These are phyloP conservation scores for Paragyromitra xinjiangensis DNA, from an alignment of 495 filamentous ascomycete genomes.

Conservation along the genomic window DNA sequence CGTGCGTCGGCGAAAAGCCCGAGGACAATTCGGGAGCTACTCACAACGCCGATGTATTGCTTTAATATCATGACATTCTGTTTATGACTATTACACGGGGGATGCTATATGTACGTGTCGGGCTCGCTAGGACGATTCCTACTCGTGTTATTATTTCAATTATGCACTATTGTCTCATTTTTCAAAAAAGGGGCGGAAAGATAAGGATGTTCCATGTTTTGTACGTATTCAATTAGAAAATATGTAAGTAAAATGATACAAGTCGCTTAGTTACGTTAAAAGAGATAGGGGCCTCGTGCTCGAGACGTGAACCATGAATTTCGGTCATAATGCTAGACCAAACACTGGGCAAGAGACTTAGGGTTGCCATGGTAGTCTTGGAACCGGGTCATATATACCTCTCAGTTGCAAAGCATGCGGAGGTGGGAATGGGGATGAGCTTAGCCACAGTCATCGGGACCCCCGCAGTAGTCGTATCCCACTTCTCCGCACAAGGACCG, in stretches of 20 bases:
- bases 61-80: not conserved
- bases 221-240: slow-evolving; percentile 3
- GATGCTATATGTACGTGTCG: not conserved
- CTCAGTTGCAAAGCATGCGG: not conserved
- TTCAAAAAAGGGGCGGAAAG: not conserved
- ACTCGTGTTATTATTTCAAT: not conserved
- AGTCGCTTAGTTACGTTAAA: not conserved
- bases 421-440: not conserved
- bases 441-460: not conserved
- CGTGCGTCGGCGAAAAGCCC: slow-evolving; percentile 3
- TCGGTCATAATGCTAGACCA: not conserved
- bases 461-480: not conserved
- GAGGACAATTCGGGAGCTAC: not conserved
- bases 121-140: not conserved
- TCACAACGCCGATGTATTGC: not conserved
- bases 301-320: not conserved
- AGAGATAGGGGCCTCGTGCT: not conserved
- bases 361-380: not conserved
- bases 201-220: slow-evolving; percentile 4
- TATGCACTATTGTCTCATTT: not conserved
- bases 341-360: not conserved
- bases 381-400: not conserved
- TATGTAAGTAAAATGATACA: slow-evolving; percentile 3
- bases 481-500: not conserved
- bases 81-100: not conserved